Conservation (phyloP, 2,329 filamentous ascomycete species). For the Beauveria australis region DNA sequence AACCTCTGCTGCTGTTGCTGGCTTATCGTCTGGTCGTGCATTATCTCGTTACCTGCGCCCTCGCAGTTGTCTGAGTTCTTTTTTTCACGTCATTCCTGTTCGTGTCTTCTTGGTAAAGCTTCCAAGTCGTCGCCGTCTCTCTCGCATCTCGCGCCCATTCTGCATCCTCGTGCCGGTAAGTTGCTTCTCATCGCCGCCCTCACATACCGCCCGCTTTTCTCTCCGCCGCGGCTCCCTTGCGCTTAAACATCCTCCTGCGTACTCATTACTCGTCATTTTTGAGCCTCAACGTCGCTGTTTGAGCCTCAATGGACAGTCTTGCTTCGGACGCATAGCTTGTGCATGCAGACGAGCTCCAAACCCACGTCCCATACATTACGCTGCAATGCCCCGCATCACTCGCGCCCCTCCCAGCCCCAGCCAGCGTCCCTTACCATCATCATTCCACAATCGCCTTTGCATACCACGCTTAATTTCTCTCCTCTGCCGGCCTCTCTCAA, state of each 20-base stretch:
- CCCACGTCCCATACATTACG: constrained; percentile 8
- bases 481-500: not conserved
- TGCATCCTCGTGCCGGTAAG: constrained; percentile 7
- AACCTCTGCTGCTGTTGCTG: not conserved
- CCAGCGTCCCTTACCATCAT: constrained; percentile 5
- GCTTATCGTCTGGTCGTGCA: not conserved
- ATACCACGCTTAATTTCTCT: not conserved
- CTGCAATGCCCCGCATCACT: constrained; percentile 11
- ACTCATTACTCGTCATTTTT: not conserved
- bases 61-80: not conserved
- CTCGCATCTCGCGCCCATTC: not conserved
- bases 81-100: not conserved
- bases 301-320: constrained; percentile 2
- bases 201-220: not conserved
- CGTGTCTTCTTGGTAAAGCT: not conserved
- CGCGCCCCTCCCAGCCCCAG: constrained; percentile 11
- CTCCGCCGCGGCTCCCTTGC: not conserved
- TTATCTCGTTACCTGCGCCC: not conserved
- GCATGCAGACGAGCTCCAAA: constrained; percentile 7
- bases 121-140: not conserved
- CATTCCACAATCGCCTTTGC: constrained; percentile 8
- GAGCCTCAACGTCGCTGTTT: not conserved
- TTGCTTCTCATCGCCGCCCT: constrained; percentile 7
- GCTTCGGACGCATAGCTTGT: constrained; percentile 2
- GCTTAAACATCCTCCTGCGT: not conserved